Conservation (phyloP, 768 basidiomycete species). For the Trametes elegans region DNA sequence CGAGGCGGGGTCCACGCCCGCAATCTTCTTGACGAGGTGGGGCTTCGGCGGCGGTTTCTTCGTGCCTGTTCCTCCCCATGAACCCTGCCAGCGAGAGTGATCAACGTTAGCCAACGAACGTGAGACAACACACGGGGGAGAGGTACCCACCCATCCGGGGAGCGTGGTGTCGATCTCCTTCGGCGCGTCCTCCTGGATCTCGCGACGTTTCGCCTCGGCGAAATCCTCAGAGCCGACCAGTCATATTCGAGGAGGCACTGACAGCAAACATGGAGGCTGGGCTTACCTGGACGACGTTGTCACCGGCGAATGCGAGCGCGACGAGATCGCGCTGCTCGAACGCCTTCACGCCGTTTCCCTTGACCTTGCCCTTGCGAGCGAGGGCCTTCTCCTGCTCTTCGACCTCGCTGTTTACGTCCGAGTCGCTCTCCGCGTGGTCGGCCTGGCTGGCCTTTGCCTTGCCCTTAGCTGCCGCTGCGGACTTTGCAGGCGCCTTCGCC, state of each 20-base stretch:
- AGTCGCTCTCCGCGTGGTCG: slow-evolving; percentile 39
- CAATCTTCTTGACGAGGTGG: slow-evolving; percentile 74
- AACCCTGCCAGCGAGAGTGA: slow-evolving; percentile 52
- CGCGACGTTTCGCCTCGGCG: slow-evolving; percentile 74
- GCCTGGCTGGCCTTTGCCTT: neutral
- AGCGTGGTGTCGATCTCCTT: slow-evolving; percentile 85
- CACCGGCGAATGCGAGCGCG: slow-evolving; percentile 93
- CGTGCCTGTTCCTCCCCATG: slow-evolving; percentile 86
- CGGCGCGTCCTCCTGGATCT: slow-evolving; percentile 87
- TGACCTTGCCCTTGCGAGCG: slow-evolving; percentile 41
- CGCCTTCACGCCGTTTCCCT: slow-evolving; percentile 48
- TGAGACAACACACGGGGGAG: slow-evolving; percentile 1
- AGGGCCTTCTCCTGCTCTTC: slow-evolving; percentile 63
- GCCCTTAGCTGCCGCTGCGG: neutral
- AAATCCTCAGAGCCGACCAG: too few relatives aligned
- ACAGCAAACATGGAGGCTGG: neutral
- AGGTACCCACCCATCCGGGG: slow-evolving; percentile 83
- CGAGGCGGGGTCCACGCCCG: slow-evolving; percentile 74
- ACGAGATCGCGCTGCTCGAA: slow-evolving; percentile 93
- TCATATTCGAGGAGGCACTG: too few relatives aligned
- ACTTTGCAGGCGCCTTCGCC: slow-evolving; percentile 19
- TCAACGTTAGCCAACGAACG: neutral
- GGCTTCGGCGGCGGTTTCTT: slow-evolving; percentile 60
- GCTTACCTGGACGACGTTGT: slow-evolving; percentile 87
- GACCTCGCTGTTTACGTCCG: slow-evolving; percentile 62